Conservation (phyloP, 352 stramenopile genomes). For the Phytopythium cucurbitacearum region DNA sequence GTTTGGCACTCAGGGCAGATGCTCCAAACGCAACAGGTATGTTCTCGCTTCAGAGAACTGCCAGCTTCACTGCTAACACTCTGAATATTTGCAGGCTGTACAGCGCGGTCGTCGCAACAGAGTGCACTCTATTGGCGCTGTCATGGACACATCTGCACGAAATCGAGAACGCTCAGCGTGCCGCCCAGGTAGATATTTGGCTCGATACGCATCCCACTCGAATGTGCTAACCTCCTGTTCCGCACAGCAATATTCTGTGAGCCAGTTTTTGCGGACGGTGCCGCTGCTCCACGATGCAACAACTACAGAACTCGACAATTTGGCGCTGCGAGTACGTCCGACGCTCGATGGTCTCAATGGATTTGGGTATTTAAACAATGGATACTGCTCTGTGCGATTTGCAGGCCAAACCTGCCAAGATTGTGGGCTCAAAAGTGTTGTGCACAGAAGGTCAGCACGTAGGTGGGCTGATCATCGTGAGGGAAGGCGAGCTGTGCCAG, state of each 20-base stretch:
- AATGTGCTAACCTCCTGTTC: not conserved
- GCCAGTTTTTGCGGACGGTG: slow-evolving; percentile 35
- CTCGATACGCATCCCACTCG: not conserved
- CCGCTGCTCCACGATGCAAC: slow-evolving; percentile 32
- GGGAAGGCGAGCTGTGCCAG: slow-evolving; percentile 44
- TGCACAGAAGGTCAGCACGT: slow-evolving; percentile 52
- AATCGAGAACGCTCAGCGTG: slow-evolving; percentile 23
- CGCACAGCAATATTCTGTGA: slow-evolving; percentile 19
- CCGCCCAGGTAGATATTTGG: slow-evolving; percentile 16
- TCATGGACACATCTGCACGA: slow-evolving; percentile 25
- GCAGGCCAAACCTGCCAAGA: slow-evolving; percentile 33
- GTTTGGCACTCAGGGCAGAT: slow-evolving; percentile 27
- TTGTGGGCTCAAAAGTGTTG: slow-evolving; percentile 45
- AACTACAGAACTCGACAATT: slow-evolving; percentile 19
- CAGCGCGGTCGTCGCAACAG: slow-evolving; percentile 14
- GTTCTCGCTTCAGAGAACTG: not conserved
- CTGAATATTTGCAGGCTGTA: slow-evolving; percentile 13
- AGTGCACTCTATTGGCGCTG: slow-evolving; percentile 12
- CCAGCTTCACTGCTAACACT: not conserved
- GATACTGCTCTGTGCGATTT: not conserved
- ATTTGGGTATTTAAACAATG: not conserved
- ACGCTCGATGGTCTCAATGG: not conserved
- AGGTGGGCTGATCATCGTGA: slow-evolving; percentile 47
- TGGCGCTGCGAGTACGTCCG: slow-evolving; percentile 23
- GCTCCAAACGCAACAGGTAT: slow-evolving; percentile 3